A percentile compares a stretch with the other conserved stretches of the same genome.
Evolutionary conservation across 306 rosid species (phyloP).

Genomic region (Vigna mungo): DNA sequence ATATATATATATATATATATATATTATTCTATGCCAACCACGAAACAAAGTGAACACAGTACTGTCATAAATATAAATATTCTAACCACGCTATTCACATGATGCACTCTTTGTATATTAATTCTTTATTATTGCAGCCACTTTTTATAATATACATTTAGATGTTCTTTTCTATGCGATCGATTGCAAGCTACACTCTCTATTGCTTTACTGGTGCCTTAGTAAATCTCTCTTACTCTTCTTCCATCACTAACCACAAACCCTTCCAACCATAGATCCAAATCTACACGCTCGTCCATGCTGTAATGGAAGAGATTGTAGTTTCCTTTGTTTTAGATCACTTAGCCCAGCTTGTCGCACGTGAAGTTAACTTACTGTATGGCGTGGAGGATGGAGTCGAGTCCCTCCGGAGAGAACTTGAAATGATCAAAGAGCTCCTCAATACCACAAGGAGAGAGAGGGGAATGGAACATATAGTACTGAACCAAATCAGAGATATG

Average conservation of each 20-base stretch:
- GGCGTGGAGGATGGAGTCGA: constrained; percentile 25
- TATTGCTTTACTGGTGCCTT: background rate
- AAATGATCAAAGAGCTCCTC: background rate
- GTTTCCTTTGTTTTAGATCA: constrained; percentile 28
- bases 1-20: no score
- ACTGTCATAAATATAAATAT: no score
- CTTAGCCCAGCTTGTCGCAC: constrained; percentile 26
- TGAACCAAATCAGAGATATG: constrained; percentile 9
- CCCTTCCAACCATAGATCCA: background rate
- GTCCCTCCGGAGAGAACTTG: constrained; percentile 27
- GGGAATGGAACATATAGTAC: background rate
- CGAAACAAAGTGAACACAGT: no score
- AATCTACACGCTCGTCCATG: background rate
- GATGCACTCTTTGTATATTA: no score
- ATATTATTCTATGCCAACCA: no score
- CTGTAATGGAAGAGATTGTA: constrained; percentile 27
- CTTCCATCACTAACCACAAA: no score
- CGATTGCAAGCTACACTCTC: no score
- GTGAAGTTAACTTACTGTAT: constrained; percentile 25
- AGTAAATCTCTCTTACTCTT: background rate
- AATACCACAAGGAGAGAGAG: background rate
- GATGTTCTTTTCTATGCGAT: no score
- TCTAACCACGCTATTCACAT: no score
- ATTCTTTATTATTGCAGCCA: no score
- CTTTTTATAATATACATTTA: no score